These are phyloP conservation scores for Kodamaea fungicola DNA, from an alignment of 1,139 yeast genomes.

Conservation along the genomic window DNA sequence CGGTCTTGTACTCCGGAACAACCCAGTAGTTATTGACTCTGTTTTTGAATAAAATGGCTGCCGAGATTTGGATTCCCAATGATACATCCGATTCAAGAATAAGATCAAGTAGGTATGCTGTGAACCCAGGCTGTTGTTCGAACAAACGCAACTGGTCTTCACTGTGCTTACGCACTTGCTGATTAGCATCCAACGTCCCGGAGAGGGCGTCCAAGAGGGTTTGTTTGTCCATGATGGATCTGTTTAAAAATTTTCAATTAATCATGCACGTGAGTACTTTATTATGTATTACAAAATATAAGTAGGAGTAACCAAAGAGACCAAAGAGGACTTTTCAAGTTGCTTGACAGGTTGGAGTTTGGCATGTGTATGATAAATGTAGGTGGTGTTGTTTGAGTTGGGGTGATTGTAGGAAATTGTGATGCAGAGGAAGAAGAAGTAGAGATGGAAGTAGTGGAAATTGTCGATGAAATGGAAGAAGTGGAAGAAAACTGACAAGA, in stretches of 20 bases:
- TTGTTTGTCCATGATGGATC: slow-evolving; percentile 35
- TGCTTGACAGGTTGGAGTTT: too few species aligned
- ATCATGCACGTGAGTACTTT: background rate
- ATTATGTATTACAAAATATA: too few species aligned
- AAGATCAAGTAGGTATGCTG: slow-evolving; percentile 53
- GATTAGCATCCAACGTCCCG: slow-evolving; percentile 43
- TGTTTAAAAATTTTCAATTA: background rate
- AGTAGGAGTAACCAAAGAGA: too few species aligned
- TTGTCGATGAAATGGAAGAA: too few species aligned
- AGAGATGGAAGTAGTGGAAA: too few species aligned
- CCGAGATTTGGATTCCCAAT: slow-evolving; percentile 52
- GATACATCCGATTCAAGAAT: slow-evolving; percentile 46
- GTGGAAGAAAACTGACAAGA: too few species aligned
- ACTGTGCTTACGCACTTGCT: slow-evolving; percentile 37
- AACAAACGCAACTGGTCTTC: slow-evolving; percentile 39
- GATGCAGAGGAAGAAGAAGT: too few species aligned
- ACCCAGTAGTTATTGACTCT: slow-evolving; percentile 59
- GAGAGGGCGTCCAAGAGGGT: slow-evolving; percentile 38
- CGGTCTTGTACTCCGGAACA: slow-evolving; percentile 33
- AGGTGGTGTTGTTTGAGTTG: too few species aligned
- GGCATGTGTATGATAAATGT: too few species aligned
- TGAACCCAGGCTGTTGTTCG: slow-evolving; percentile 54
- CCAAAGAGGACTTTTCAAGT: too few species aligned
- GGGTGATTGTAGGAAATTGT: too few species aligned
- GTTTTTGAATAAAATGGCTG: slow-evolving; percentile 68